Base-by-base conservation (phyloP, 768 basidiomycete genomes). In the Boletus vermiculosoides region DNA sequence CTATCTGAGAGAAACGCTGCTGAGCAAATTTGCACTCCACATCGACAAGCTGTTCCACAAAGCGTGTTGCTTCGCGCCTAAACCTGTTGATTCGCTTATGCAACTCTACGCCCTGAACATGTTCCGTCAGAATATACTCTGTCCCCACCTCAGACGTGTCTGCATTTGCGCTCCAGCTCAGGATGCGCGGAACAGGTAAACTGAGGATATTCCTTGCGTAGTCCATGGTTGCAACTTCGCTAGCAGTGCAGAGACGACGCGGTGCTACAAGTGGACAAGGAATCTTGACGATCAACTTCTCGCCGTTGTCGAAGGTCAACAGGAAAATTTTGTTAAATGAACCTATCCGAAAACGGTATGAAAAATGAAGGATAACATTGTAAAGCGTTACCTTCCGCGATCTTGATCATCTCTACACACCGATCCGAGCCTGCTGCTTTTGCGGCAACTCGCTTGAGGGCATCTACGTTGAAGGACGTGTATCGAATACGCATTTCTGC, bases 81-180 rank as follows among this genome's bases (percentile, higher is more conserved):
- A 52, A 33, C 31, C 13, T 13, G 49, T 18, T 18, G 66, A 52
- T n/a, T 42, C 46, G 13, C 20, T 39, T 67, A 63, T 70, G 16
- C 61, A 47, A n/a, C 54, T 49, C 44, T 67, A 64, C 16, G 67
- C 74, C 46, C 57, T 37, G 40, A 13, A 63, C 56, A 36, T 67
- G 62, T 61, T 76, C 74, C 71, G 72, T 71, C 36, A 76, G 59
- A 48, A 76, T 74, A 55, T 63, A 76, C 49, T 74, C 69, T n/a
- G 68, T 45, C 16, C 72, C 69, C 3, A 74, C 67, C 33, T 61
- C 59, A 11, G 64, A 70, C 13, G 22, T 20, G 28, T 57, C 56
- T 7, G 67, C 63, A 25, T 48, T 45, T 30, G 66, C 60, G 49
- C 61, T 68, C 73, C n/a, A n/a, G n/a, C n/a, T n/a, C 73, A 71